Evolutionary conservation across 2,329 filamentous ascomycete genomes (phyloP), one percentile per base, ranked within the genome.

Genomic region (Aureobasidium sp.): DNA sequence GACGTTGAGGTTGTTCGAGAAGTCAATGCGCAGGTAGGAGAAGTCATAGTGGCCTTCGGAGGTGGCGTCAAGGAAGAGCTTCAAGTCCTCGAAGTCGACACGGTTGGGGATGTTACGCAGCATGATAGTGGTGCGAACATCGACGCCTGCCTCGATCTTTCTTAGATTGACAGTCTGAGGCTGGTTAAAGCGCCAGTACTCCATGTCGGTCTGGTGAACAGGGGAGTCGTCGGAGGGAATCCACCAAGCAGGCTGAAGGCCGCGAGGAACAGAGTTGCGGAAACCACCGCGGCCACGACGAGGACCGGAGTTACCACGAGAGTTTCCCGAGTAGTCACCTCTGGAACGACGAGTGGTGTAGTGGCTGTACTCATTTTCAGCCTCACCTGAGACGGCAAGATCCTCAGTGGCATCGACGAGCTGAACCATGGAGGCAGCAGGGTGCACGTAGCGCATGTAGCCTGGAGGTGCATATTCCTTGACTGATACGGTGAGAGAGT

Each of bases 91-190:
- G 65, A 78, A 85, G 68, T 91, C 85, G 61, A 96, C 86, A 68
- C 92, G 91, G 76, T 96, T 96, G 1, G 93, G 93, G 49, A 97
- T 93, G 72, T 97, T 97, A 42, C 93, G 87, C 36, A 97, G 76
- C 93, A 97, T 97, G 66, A 97, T 60, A 0, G 78, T 80, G 2
- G 78, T 80, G 62, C 79, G 78, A n/a, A 79, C 75, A 65, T 81
- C 78, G 5, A 66, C 64, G n/a, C 78, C 78, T n/a, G 70, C 67
- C 16, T 68, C 58, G 61, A 80, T 77, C 41, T 69, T 70, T 29
- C 70, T 64, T 2, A 73, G 61, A 9, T 70, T 67, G 45, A 80
- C 75, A 41, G 68, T 68, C 65, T 79, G 77, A 61, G 73, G 70
- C 55, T 70, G 67, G 39, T 72, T 70, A 8, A 48, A 54, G 5